These are phyloP conservation scores for Populus tremula DNA, from an alignment of 345 rosid genomes.

Conservation along the genomic window DNA sequence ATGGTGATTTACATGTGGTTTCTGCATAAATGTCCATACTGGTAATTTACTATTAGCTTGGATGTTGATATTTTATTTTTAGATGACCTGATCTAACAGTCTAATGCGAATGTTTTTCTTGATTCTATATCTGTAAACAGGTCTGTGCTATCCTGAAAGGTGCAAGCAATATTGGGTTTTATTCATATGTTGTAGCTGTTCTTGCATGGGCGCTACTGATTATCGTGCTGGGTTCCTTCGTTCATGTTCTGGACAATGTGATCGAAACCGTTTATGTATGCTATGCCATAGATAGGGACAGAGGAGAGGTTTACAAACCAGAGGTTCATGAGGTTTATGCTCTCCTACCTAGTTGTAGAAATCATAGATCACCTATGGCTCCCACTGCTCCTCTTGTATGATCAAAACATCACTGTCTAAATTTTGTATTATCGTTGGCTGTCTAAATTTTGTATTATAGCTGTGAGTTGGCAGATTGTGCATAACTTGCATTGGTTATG, in stretches of 20 bases:
- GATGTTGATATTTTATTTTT: not conserved
- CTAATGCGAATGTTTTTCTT: not conserved
- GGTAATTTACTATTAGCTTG: not conserved
- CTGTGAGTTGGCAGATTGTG: slow-evolving; percentile 24
- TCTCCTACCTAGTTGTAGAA: slow-evolving; percentile 67
- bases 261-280: slow-evolving; percentile 79
- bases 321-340: slow-evolving; percentile 88
- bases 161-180: slow-evolving; percentile 53
- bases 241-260: slow-evolving; percentile 79
- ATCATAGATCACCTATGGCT: slow-evolving; percentile 37
- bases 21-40: not conserved
- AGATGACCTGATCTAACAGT: not conserved
- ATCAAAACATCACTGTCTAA: slow-evolving; percentile 5
- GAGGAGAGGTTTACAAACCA: slow-evolving; percentile 79
- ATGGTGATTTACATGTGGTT: not conserved
- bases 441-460: not conserved
- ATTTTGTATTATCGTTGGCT: slow-evolving; percentile 7
- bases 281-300: slow-evolving; percentile 76
- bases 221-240: slow-evolving; percentile 58
- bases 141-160: slow-evolving; percentile 64
- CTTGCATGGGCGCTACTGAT: slow-evolving; percentile 64
- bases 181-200: slow-evolving; percentile 53
- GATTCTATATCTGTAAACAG: slow-evolving; percentile 35
- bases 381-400: slow-evolving; percentile 43
- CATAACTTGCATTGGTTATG: slow-evolving; percentile 23